A percentile compares a stretch with the other conserved stretches of the same genome.
Conservation (phyloP, 2,329 filamentous ascomycete species). For the Verticillium tricorpus region DNA sequence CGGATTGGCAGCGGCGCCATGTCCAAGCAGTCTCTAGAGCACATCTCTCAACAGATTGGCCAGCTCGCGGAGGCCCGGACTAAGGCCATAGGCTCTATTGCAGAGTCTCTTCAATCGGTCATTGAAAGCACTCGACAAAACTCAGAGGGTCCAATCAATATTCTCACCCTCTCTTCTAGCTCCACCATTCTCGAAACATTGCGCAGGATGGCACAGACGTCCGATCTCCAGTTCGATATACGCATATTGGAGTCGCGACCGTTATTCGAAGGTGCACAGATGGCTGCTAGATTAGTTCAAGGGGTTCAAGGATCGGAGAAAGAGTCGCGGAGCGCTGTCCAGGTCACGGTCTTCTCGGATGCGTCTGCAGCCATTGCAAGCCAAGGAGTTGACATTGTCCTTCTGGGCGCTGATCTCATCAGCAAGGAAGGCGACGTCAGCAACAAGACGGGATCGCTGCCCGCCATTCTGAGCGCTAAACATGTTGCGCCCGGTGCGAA, state of each 20-base stretch:
- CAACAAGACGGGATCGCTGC: slow-evolving; percentile 63
- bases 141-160: slow-evolving; percentile 28
- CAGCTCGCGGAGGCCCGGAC: slow-evolving; percentile 15
- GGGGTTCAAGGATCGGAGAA: slow-evolving; percentile 16
- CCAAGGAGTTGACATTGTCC: slow-evolving; percentile 46
- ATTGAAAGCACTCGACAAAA: not conserved
- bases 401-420: slow-evolving; percentile 63
- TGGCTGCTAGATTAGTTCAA: slow-evolving; percentile 40
- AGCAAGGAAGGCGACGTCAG: slow-evolving; percentile 52
- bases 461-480: slow-evolving; percentile 51
- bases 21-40: slow-evolving; percentile 9
- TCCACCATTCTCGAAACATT: slow-evolving; percentile 54
- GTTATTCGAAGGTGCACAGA: slow-evolving; percentile 57
- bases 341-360: slow-evolving; percentile 50
- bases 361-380: slow-evolving; percentile 53
- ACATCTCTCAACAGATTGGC: slow-evolving; percentile 8
- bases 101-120: not conserved
- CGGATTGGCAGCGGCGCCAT: slow-evolving; percentile 15
- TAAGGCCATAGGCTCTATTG: slow-evolving; percentile 25
- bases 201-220: slow-evolving; percentile 29
- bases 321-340: slow-evolving; percentile 5
- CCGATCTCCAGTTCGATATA: slow-evolving; percentile 42
- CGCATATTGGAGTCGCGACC: slow-evolving; percentile 64
- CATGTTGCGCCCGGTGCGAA: slow-evolving; percentile 39
- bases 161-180: slow-evolving; percentile 60